These are phyloP conservation scores for Clathrospora elynae DNA, from an alignment of 2,329 filamentous ascomycete genomes.

Conservation along the genomic window DNA sequence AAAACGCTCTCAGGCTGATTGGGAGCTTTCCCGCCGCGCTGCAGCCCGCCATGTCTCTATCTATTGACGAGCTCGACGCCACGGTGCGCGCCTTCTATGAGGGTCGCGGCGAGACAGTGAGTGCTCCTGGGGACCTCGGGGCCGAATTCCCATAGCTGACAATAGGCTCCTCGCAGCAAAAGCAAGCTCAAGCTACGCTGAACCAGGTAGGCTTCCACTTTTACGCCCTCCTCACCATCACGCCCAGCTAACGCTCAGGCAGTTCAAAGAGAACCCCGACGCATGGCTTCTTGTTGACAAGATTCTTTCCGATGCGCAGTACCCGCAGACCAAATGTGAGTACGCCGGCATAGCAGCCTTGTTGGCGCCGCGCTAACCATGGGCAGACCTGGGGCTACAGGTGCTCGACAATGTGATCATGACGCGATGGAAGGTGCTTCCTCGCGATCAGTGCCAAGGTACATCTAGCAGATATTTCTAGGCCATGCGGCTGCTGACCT, in stretches of 20 bases:
- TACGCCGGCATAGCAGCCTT: slow-evolving; percentile 19
- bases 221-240: slow-evolving; percentile 10
- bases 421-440: slow-evolving; percentile 98
- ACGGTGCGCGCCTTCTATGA: slow-evolving; percentile 98
- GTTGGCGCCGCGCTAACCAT: slow-evolving; percentile 40
- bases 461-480: slow-evolving; percentile 32
- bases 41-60: slow-evolving; percentile 62
- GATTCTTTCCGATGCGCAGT: slow-evolving; percentile 89
- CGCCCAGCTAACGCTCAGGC: slow-evolving; percentile 28
- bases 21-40: slow-evolving; percentile 44
- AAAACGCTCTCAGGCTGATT: slow-evolving; percentile 29
- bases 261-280: slow-evolving; percentile 99
- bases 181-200: slow-evolving; percentile 87
- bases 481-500: slow-evolving; percentile 11
- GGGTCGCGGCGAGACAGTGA: slow-evolving; percentile 88
- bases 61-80: slow-evolving; percentile 93
- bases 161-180: slow-evolving; percentile 70
- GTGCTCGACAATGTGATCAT: slow-evolving; percentile 98
- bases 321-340: slow-evolving; percentile 95
- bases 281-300: slow-evolving; percentile 97
- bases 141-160: slow-evolving; percentile 43
- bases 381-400: slow-evolving; percentile 84
- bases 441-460: slow-evolving; percentile 94
- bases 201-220: slow-evolving; percentile 73
- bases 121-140: slow-evolving; percentile 40